phyloP scores from a whole-genome alignment of 179 eudicot genomes.

The Beta macrorhiza region DNA sequence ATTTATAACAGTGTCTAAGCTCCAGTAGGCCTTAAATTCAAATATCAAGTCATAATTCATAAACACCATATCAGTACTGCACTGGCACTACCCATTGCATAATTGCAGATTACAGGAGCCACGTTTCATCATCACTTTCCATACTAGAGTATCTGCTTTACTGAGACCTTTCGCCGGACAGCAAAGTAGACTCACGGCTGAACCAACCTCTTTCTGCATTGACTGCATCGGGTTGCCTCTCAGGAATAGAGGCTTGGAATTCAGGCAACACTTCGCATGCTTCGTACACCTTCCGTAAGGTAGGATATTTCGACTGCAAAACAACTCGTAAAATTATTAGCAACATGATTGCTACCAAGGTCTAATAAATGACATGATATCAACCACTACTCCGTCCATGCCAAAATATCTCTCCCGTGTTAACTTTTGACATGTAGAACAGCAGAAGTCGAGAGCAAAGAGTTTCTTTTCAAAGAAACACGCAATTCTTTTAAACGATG shows the following conservation, averaged over 20 bases:
- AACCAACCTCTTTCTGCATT: no score
- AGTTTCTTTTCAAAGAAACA: not conserved
- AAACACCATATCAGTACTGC: no score
- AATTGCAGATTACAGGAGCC: not conserved
- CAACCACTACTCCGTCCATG: not conserved
- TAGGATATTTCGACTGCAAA: constrained; percentile 50
- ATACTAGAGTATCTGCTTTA: no score
- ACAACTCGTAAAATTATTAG: not conserved
- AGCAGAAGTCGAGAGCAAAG: not conserved
- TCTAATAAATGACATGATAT: not conserved
- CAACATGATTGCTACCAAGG: not conserved
- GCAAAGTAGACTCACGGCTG: no score
- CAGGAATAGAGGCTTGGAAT: constrained; percentile 54
- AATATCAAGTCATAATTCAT: not conserved
- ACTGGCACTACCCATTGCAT: no score
- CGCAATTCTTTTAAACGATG: not conserved
- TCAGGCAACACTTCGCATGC: constrained; percentile 47
- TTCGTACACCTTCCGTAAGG: constrained; percentile 35
- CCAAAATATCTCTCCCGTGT: not conserved
- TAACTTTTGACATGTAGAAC: not conserved
- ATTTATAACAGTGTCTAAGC: no score
- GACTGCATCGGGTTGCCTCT: constrained; percentile 49
- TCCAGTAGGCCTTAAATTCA: no score
- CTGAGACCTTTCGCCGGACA: not conserved
- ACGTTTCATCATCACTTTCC: not conserved